These are phyloP conservation scores for Gypsophila paniculata DNA, from an alignment of 179 eudicot species.

Conservation along the genomic window DNA sequence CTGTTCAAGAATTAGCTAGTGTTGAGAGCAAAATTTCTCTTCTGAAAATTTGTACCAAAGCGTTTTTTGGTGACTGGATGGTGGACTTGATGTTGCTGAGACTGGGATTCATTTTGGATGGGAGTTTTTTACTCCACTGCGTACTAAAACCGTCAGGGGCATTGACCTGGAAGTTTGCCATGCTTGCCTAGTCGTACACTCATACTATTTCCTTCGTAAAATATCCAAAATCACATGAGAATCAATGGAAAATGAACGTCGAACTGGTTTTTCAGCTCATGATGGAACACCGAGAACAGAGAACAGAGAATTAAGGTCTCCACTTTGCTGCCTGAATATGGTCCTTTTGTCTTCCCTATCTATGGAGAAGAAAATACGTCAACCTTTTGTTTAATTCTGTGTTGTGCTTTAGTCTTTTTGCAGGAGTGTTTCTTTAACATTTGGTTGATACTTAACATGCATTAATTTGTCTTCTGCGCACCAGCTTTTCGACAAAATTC, in stretches of 20 bases:
- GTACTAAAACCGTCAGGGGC: background rate
- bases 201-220: background rate
- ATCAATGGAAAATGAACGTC: background rate
- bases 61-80: background rate
- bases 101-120: background rate
- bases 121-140: background rate
- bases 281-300: background rate
- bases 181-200: background rate
- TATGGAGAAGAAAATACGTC: background rate
- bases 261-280: background rate
- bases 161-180: background rate
- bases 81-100: background rate
- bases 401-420: background rate
- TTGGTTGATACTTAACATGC: background rate
- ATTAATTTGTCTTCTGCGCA: background rate
- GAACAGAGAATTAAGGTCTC: background rate
- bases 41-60: background rate
- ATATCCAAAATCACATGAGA: background rate
- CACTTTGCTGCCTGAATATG: background rate
- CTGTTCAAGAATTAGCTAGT: background rate
- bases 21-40: background rate
- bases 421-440: background rate
- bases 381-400: background rate
- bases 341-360: background rate
- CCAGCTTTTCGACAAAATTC: conserved; percentile 63